Evolutionary conservation across 805 yeast genomes (phyloP), one percentile per base, ranked within the genome.

Genomic region (Wickerhamomyces strasburgensis): DNA sequence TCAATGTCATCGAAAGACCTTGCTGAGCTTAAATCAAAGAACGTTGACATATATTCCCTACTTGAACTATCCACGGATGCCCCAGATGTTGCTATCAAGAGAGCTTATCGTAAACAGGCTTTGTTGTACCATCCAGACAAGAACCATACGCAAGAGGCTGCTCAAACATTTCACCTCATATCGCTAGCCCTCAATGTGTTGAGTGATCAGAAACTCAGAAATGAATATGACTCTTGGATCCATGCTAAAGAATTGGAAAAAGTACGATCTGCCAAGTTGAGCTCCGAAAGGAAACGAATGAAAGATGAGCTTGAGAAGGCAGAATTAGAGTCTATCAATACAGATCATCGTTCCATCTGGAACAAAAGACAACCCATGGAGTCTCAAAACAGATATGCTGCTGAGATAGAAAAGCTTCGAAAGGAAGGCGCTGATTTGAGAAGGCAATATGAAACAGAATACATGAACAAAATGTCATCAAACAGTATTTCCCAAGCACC

Each of bases 151-250:
- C 82, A 79, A 29, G 96, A 87, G 57, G 96, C 96, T 8, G 93
- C 90, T 26, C 95, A 85, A 54, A 85, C 80, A 64, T 89, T 89
- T 64, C 90, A 89, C 64, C 90, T 82, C 54, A 72, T 87, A 50
- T 79, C 90, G 1, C 74, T 77, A 40, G 94, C 97, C 1, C 71
- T 93, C 58, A 96, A 86, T 61, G 70, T 89, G 13, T 69, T 90
- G 43, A 75, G 83, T 14, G 96, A 87, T 57, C 66, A 77, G 13
- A 78, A 83, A 51, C 85, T 86, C 67, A 81, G 97, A 65, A 81
- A 78, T 28, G 57, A 80, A 5, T 90, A 90, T 60, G 98, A 93
- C 64, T 27, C 11, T 9, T 54, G 58, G 58, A 21, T 47, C 1
- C 27, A 19, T 1, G 33, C 47, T 0, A 27, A 26, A 17, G 33